Evolutionary conservation across 495 filamentous ascomycete species (phyloP).

Genomic region (Cercophora sp.): DNA sequence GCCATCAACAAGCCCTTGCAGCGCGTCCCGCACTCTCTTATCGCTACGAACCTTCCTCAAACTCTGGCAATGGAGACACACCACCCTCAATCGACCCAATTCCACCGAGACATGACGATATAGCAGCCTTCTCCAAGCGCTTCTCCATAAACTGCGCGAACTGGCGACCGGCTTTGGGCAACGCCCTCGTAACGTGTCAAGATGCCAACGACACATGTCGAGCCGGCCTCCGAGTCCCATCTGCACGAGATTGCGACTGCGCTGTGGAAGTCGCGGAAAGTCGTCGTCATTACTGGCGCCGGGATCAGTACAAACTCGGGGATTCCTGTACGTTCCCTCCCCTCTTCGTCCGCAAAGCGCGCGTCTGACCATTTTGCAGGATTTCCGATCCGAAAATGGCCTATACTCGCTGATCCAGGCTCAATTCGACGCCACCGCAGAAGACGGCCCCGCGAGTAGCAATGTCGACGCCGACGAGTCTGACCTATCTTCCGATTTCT

Average conservation of each 20-base stretch:
- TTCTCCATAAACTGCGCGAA: not conserved
- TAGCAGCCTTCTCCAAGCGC: not conserved
- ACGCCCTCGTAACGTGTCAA: not conserved
- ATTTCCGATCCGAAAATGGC: constrained; percentile 67
- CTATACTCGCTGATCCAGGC: constrained; percentile 66
- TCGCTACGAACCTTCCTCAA: not conserved
- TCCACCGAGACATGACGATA: not conserved
- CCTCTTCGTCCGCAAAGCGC: not conserved
- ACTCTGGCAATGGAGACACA: too few species aligned
- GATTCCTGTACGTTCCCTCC: constrained; percentile 54
- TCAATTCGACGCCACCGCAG: constrained; percentile 51
- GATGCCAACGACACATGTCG: constrained; percentile 56
- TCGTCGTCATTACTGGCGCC: constrained; percentile 65
- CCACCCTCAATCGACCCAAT: too few species aligned
- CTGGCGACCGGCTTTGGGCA: not conserved
- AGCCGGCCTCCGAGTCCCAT: constrained; percentile 42
- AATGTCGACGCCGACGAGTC: constrained; percentile 14
- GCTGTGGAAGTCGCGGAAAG: constrained; percentile 56
- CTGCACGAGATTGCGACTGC: constrained; percentile 59
- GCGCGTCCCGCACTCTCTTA: not conserved
- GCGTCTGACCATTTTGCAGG: constrained; percentile 43
- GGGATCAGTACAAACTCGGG: constrained; percentile 72
- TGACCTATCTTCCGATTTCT: constrained; percentile 11
- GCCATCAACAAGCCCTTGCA: not conserved
- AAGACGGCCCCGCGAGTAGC: constrained; percentile 15